These are phyloP conservation scores for Lachancea fermentati DNA, from an alignment of 805 yeast genomes.

Conservation along the genomic window DNA sequence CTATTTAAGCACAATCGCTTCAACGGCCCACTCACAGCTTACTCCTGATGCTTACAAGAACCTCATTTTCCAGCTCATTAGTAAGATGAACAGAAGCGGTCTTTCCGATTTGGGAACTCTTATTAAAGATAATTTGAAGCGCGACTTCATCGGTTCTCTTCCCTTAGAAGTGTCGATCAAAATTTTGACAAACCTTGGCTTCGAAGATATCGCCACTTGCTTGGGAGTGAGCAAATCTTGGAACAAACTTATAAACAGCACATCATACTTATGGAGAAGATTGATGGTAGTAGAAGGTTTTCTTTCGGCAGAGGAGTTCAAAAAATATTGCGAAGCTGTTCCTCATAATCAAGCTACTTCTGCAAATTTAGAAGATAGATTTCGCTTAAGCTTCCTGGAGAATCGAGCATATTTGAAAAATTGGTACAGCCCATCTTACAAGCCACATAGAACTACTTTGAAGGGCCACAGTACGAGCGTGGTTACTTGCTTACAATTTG, in stretches of 20 bases:
- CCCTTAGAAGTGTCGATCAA: slow-evolving; percentile 72
- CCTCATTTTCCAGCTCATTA: slow-evolving; percentile 24
- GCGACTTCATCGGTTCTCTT: slow-evolving; percentile 64
- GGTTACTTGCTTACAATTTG: slow-evolving; percentile 93
- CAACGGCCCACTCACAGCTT: slow-evolving; percentile 14
- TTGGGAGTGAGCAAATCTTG: slow-evolving; percentile 65
- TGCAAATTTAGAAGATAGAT: slow-evolving; percentile 31
- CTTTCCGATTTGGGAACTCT: slow-evolving; percentile 29
- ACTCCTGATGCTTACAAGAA: slow-evolving; percentile 19
- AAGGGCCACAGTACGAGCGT: slow-evolving; percentile 72
- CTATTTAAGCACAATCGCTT: slow-evolving; percentile 9
- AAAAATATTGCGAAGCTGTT: slow-evolving; percentile 24
- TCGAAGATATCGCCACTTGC: slow-evolving; percentile 52
- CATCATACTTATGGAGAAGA: slow-evolving; percentile 64
- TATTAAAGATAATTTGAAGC: slow-evolving; percentile 41
- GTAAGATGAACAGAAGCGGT: slow-evolving; percentile 25
- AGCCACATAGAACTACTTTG: slow-evolving; percentile 61
- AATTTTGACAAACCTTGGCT: slow-evolving; percentile 61
- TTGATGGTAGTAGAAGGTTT: slow-evolving; percentile 58
- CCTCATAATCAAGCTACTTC: slow-evolving; percentile 24
- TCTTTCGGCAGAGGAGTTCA: slow-evolving; percentile 43
- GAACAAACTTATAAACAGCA: slow-evolving; percentile 56
- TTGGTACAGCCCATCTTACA: slow-evolving; percentile 74
- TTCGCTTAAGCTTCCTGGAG: slow-evolving; percentile 43
- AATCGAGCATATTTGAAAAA: slow-evolving; percentile 53